These are phyloP conservation scores for Coniochaeta pulveracea DNA, from an alignment of 2,329 filamentous ascomycete genomes.

Conservation along the genomic window DNA sequence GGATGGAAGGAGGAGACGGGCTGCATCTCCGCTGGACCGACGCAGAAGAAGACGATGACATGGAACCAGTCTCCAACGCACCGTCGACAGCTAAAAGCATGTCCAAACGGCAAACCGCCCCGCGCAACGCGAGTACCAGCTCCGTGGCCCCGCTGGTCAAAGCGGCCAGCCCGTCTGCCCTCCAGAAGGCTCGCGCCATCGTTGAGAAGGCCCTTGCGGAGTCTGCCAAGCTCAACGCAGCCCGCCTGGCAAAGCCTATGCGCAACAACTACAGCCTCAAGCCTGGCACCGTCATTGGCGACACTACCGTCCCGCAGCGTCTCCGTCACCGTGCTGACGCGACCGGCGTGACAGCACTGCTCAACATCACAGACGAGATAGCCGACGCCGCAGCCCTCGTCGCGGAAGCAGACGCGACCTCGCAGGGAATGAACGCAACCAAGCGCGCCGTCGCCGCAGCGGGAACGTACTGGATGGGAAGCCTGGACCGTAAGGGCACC, in stretches of 20 bases:
- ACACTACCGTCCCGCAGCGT: background rate
- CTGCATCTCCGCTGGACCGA: too few species aligned
- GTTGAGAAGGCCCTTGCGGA: constrained; percentile 9
- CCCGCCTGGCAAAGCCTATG: constrained; percentile 9
- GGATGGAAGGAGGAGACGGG: too few species aligned
- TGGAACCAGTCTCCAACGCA: too few species aligned
- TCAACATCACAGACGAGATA: constrained; percentile 14
- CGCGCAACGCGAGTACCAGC: background rate
- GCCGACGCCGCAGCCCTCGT: constrained; percentile 14
- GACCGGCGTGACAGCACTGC: constrained; percentile 5
- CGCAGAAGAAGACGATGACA: too few species aligned
- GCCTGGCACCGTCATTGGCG: constrained; percentile 4
- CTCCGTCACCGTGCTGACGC: background rate
- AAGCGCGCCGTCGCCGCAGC: background rate
- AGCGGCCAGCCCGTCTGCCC: constrained; percentile 2
- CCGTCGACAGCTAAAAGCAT: too few species aligned
- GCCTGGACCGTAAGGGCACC: constrained; percentile 10
- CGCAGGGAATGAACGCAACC: background rate
- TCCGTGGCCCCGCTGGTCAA: background rate
- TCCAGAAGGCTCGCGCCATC: constrained; percentile 9
- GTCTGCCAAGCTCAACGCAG: constrained; percentile 10
- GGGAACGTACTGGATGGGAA: constrained; percentile 14
- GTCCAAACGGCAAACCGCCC: too few species aligned
- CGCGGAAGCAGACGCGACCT: constrained; percentile 12
- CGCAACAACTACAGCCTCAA: constrained; percentile 10